phyloP scores from a whole-genome alignment of 208 protist genomes.

The Leishmania mexicana region DNA sequence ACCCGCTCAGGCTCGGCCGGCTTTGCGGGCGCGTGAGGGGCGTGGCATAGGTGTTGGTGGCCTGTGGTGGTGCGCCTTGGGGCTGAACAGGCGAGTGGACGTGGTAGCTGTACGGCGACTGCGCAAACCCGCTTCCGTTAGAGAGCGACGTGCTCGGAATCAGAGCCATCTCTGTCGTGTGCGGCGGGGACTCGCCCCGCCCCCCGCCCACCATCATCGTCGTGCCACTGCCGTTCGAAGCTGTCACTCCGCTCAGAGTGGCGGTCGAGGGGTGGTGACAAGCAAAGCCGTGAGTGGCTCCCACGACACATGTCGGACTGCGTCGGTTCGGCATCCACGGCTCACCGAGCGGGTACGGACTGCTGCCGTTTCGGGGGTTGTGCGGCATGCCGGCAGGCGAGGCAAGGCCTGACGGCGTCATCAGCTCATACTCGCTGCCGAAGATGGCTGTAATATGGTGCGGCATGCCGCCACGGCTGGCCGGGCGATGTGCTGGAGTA shows the following conservation, averaged over 20 bases:
- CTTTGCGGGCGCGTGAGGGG: slow-evolving; percentile 30
- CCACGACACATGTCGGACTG: slow-evolving; percentile 22
- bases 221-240: slow-evolving; percentile 18
- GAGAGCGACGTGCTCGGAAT: slow-evolving; percentile 32
- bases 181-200: slow-evolving; percentile 18
- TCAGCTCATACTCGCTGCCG: slow-evolving; percentile 31
- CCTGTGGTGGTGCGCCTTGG: slow-evolving; percentile 6
- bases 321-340: slow-evolving; percentile 28
- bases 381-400: slow-evolving; percentile 28
- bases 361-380: slow-evolving; percentile 28
- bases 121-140: slow-evolving; percentile 26
- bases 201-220: slow-evolving; percentile 16
- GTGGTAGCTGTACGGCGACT: slow-evolving; percentile 33
- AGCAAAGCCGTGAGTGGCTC: neutral
- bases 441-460: slow-evolving; percentile 34
- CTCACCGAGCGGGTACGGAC: slow-evolving; percentile 28
- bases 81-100: slow-evolving; percentile 29
- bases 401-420: slow-evolving; percentile 25
- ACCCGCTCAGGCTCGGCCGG: slow-evolving; percentile 12
- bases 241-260: slow-evolving; percentile 7
- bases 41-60: slow-evolving; percentile 5
- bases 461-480: slow-evolving; percentile 24
- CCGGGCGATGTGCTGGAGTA: slow-evolving; percentile 27
- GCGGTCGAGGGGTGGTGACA: neutral
- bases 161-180: slow-evolving; percentile 22